Conservation (phyloP, 1,284 basidiomycete species). For the Malassezia psittaci region DNA sequence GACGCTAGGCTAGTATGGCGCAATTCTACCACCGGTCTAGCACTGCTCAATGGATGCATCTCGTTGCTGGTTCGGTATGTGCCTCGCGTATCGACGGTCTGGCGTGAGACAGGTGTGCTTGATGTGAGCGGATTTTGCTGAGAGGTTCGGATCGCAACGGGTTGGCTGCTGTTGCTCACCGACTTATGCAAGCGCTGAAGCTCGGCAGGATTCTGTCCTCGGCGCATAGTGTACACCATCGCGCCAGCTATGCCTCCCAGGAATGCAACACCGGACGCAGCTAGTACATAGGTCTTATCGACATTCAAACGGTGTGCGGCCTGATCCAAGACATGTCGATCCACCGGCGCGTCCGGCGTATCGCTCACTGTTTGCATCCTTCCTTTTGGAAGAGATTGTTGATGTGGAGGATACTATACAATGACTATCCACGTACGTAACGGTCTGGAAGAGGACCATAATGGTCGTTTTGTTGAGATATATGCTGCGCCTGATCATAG, state of each 20-base stretch:
- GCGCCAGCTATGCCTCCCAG: constrained; percentile 9
- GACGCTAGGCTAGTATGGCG: no score
- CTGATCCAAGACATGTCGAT: not conserved
- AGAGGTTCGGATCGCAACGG: no score
- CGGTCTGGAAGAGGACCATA: constrained; percentile 3
- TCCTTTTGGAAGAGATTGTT: not conserved
- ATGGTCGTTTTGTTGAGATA: not conserved
- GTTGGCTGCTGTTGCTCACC: no score
- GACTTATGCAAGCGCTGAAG: no score
- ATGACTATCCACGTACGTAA: not conserved
- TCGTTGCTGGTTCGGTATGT: no score
- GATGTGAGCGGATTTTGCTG: no score
- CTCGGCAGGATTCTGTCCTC: not conserved
- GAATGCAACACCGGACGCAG: constrained; percentile 3
- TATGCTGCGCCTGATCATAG: constrained; percentile 14
- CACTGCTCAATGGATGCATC: no score
- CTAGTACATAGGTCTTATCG: not conserved
- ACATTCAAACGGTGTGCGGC: not conserved
- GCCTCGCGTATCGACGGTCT: no score
- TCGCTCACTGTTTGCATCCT: not conserved
- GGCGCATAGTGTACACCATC: constrained; percentile 1
- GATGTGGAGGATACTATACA: constrained; percentile 3
- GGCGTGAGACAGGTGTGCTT: no score
- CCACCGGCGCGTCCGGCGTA: not conserved
- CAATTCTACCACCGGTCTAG: no score